These are phyloP conservation scores for Ophiostoma sp. DNA, from an alignment of 2,329 filamentous ascomycete genomes.

Conservation along the genomic window DNA sequence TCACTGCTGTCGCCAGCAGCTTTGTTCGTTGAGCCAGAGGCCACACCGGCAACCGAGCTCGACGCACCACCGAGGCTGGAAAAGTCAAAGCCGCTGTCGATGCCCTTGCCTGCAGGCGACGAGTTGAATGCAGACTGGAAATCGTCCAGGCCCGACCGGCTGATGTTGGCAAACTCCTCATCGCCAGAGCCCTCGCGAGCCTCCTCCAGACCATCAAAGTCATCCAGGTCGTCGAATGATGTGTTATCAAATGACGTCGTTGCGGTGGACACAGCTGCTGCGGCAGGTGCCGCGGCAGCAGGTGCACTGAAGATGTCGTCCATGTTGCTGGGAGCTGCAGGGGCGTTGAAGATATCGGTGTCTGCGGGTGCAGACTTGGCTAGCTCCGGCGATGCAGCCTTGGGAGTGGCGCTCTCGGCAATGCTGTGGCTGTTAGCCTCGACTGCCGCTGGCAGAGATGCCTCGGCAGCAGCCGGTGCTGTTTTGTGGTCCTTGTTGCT, in stretches of 20 bases:
- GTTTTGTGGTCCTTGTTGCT: slow-evolving; percentile 31
- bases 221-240: slow-evolving; percentile 68
- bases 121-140: slow-evolving; percentile 81
- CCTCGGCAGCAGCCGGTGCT: slow-evolving; percentile 27
- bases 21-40: slow-evolving; percentile 26
- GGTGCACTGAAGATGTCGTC: slow-evolving; percentile 25
- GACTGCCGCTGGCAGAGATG: not conserved
- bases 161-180: slow-evolving; percentile 72
- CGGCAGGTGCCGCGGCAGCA: slow-evolving; percentile 24
- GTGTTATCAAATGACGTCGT: slow-evolving; percentile 30
- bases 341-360: slow-evolving; percentile 23
- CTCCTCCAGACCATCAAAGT: slow-evolving; percentile 77
- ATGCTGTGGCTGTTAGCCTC: slow-evolving; percentile 15
- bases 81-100: slow-evolving; percentile 56
- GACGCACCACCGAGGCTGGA: slow-evolving; percentile 36
- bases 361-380: slow-evolving; percentile 6
- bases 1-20: slow-evolving; percentile 55
- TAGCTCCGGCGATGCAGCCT: slow-evolving; percentile 10
- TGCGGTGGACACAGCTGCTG: slow-evolving; percentile 29
- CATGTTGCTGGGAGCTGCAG: slow-evolving; percentile 1
- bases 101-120: slow-evolving; percentile 54
- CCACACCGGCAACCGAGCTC: slow-evolving; percentile 29
- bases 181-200: slow-evolving; percentile 75
- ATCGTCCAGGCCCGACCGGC: slow-evolving; percentile 64
- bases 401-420: slow-evolving; percentile 14